phyloP scores from a whole-genome alignment of 1,284 basidiomycete genomes.

The Stygiomarasmius scandens region DNA sequence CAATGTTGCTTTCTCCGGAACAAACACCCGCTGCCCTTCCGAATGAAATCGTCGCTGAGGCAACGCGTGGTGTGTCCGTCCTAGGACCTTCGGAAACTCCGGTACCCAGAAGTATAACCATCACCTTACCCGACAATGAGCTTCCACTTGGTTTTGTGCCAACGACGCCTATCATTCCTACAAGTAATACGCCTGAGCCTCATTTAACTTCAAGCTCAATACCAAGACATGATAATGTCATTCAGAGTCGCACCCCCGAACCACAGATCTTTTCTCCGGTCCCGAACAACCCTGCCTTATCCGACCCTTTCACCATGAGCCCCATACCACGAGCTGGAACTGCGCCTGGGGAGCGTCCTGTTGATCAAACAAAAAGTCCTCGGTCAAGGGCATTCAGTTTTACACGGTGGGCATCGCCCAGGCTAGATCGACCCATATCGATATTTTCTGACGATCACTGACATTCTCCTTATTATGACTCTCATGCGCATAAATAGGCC shows the following conservation, averaged over 20 bases:
- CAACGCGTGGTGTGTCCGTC: constrained; percentile 11
- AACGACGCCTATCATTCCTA: constrained; percentile 9
- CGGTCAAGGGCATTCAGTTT: constrained; percentile 6
- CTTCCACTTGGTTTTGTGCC: constrained; percentile 17
- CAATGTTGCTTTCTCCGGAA: constrained; percentile 14
- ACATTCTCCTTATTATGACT: background rate
- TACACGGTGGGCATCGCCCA: constrained; percentile 4
- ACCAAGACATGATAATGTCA: background rate
- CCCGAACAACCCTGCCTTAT: constrained; percentile 8
- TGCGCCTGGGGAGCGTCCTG: background rate
- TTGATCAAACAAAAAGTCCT: background rate
- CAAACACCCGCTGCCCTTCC: constrained; percentile 16
- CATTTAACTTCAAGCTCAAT: background rate
- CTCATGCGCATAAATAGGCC: too few species aligned
- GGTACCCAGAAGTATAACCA: constrained; percentile 13
- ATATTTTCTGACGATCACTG: constrained; percentile 8
- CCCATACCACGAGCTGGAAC: constrained; percentile 8
- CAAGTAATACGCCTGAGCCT: background rate
- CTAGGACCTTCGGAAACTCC: constrained; percentile 12
- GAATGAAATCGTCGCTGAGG: constrained; percentile 14
- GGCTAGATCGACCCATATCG: constrained; percentile 8
- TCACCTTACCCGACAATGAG: constrained; percentile 14
- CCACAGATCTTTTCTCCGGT: constrained; percentile 12
- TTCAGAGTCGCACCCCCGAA: background rate
- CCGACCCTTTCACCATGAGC: constrained; percentile 6